Evolutionary conservation across 2,329 filamentous ascomycete genomes (phyloP).

Genomic region (Colletotrichum tofieldiae): DNA sequence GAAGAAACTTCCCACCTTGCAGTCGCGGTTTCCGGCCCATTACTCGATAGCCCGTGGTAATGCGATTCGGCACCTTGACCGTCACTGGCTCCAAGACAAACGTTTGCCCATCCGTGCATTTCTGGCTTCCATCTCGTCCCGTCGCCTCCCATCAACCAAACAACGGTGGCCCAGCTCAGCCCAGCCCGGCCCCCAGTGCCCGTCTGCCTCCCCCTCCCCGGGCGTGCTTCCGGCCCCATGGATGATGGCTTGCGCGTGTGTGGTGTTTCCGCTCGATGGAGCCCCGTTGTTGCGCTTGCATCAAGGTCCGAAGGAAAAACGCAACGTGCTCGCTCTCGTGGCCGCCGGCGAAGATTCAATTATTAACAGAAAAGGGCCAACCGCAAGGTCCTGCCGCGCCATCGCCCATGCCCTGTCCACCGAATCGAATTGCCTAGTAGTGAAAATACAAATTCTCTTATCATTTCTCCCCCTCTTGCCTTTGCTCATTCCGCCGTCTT

Average conservation of each 20-base stretch:
- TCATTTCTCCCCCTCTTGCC: conserved; percentile 9
- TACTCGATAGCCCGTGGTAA: conserved; percentile 14
- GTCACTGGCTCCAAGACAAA: conserved; percentile 1
- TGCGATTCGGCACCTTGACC: neutral
- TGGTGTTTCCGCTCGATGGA: conserved; percentile 39
- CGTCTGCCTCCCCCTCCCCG: neutral
- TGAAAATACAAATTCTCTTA: conserved; percentile 37
- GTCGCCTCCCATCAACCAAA: neutral
- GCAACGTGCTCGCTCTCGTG: conserved; percentile 37
- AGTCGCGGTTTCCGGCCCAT: conserved; percentile 1
- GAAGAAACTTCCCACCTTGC: conserved; percentile 1
- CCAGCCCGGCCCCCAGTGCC: neutral
- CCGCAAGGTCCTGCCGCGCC: conserved; percentile 24
- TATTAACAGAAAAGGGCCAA: conserved; percentile 41
- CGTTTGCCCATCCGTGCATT: neutral
- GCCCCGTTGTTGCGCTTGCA: conserved; percentile 38
- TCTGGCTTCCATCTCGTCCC: conserved; percentile 3
- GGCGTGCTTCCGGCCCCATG: conserved; percentile 28
- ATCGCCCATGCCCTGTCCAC: conserved; percentile 34
- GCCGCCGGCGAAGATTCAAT: conserved; percentile 41
- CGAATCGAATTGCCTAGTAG: conserved; percentile 1
- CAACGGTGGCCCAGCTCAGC: neutral
- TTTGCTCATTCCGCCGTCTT: conserved; percentile 13
- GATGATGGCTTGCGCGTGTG: conserved; percentile 17
- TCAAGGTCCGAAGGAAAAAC: conserved; percentile 34